Evolutionary conservation across 2,329 filamentous ascomycete genomes (phyloP).

Genomic region (Penicillium decumbens): DNA sequence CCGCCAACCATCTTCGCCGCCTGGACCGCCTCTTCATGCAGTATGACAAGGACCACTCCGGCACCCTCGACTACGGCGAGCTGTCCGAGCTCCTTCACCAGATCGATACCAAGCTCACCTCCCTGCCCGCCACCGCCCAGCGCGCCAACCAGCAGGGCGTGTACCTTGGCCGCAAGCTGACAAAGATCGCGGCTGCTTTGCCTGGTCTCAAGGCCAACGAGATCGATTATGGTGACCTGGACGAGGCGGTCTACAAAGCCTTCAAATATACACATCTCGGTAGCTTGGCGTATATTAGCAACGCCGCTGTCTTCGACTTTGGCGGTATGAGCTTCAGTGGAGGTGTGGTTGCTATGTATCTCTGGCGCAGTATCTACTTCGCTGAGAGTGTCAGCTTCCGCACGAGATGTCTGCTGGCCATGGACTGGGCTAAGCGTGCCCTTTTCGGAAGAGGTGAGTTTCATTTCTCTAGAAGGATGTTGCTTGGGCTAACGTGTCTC

Average conservation of each 20-base stretch:
- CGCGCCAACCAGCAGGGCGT: conserved; percentile 92
- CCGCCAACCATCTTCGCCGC: conserved; percentile 76
- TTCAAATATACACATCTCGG: conserved; percentile 94
- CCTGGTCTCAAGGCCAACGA: conserved; percentile 74
- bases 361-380: conserved; percentile 96
- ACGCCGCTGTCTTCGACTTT: conserved; percentile 91
- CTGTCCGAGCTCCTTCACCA: conserved; percentile 80
- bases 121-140: conserved; percentile 89
- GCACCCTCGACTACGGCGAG: conserved; percentile 91
- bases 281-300: conserved; percentile 89
- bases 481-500: neutral
- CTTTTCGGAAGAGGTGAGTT: conserved; percentile 87
- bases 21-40: conserved; percentile 85
- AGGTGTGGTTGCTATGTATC: conserved; percentile 86
- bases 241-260: conserved; percentile 86
- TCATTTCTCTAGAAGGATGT: neutral
- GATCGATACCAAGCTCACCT: conserved; percentile 93
- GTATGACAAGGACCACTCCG: conserved; percentile 89
- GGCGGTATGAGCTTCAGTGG: conserved; percentile 73
- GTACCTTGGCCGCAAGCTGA: conserved; percentile 91
- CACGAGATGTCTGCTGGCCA: conserved; percentile 81
- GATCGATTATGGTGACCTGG: conserved; percentile 80
- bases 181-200: conserved; percentile 74
- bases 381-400: conserved; percentile 92
- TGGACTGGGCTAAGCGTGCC: conserved; percentile 98